Conservation (phyloP, 768 basidiomycete species). For the Boletus sp. region DNA sequence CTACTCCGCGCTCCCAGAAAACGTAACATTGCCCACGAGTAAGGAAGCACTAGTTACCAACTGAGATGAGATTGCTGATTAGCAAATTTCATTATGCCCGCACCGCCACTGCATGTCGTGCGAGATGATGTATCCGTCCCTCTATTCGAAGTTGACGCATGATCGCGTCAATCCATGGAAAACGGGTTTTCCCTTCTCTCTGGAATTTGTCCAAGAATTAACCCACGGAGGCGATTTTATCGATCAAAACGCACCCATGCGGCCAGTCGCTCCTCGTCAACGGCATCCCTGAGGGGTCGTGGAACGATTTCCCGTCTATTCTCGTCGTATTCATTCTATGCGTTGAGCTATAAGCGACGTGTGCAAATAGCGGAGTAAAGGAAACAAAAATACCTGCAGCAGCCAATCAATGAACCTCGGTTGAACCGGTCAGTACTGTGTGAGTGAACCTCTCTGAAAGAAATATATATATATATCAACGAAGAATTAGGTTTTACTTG, state of each 20-base stretch:
- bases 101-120: slow-evolving; percentile 31
- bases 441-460: slow-evolving; percentile 1
- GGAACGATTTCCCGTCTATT: slow-evolving; percentile 9
- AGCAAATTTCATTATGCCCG: slow-evolving; percentile 26
- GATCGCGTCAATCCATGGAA: slow-evolving; percentile 24
- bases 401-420: slow-evolving; percentile 8
- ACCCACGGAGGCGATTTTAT: background rate
- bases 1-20: slow-evolving; percentile 23
- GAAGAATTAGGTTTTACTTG: slow-evolving; percentile 5
- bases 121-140: slow-evolving; percentile 22
- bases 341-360: background rate
- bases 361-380: background rate
- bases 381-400: slow-evolving; percentile 5
- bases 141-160: slow-evolving; percentile 14
- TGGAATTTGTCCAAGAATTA: background rate
- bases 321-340: slow-evolving; percentile 4
- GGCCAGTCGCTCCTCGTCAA: slow-evolving; percentile 8
- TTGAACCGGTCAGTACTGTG: background rate
- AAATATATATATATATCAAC: slow-evolving; percentile 3
- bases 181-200: slow-evolving; percentile 3
- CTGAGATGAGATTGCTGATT: slow-evolving; percentile 28
- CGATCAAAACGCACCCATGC: slow-evolving; percentile 10
- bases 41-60: slow-evolving; percentile 25
- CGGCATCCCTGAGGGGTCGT: slow-evolving; percentile 14
- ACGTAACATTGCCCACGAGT: slow-evolving; percentile 28